A percentile compares a stretch with the other conserved stretches of the same genome.
Conservation (phyloP, 441 rosid genomes). For the Francoa sonchifolia region DNA sequence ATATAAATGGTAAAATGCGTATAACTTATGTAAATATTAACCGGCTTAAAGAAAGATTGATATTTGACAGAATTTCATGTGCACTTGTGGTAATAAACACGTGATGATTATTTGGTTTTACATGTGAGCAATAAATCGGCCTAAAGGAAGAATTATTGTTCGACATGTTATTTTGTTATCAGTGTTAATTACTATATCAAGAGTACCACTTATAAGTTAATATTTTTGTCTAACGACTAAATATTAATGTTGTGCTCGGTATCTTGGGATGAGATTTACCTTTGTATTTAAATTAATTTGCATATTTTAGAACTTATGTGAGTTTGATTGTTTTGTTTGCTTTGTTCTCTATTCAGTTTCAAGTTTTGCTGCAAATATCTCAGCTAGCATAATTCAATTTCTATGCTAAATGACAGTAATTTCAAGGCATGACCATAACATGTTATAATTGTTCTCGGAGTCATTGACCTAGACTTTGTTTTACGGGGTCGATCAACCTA, state of each 20-base stretch:
- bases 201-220: constrained; percentile 4
- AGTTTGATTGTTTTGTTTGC: background rate
- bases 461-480: constrained; percentile 8
- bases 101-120: background rate
- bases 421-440: constrained; percentile 8
- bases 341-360: background rate
- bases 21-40: too few relatives aligned
- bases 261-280: background rate
- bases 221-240: constrained; percentile 5
- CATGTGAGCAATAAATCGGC: constrained; percentile 4
- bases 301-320: background rate
- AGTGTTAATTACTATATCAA: background rate
- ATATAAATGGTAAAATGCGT: too few relatives aligned
- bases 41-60: too few relatives aligned
- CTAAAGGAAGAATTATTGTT: constrained; percentile 1
- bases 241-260: constrained; percentile 1
- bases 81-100: background rate
- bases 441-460: background rate
- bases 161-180: background rate
- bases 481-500: background rate
- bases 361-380: background rate
- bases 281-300: background rate
- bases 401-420: background rate
- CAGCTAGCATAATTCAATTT: constrained; percentile 1
- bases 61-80: too few relatives aligned